A percentile compares a stretch with the other conserved stretches of the same genome.
These are phyloP conservation scores for Diaporthe australafricana DNA, from an alignment of 2,329 filamentous ascomycete genomes.

Conservation along the genomic window DNA sequence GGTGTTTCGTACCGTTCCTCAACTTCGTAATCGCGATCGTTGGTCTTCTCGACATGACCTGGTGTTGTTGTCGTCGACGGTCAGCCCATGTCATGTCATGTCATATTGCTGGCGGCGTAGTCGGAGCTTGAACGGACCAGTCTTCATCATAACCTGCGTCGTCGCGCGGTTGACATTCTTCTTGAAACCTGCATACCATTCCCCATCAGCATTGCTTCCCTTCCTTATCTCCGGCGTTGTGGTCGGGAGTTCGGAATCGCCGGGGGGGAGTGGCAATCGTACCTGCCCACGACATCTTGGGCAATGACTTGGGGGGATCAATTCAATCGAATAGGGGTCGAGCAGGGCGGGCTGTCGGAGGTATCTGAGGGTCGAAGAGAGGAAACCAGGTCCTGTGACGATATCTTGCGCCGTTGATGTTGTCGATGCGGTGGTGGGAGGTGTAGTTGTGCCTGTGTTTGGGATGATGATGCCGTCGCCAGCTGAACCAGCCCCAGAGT, in stretches of 20 bases:
- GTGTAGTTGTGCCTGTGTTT: not conserved
- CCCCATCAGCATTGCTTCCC: not conserved
- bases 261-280: slow-evolving; percentile 39
- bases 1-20: slow-evolving; percentile 77
- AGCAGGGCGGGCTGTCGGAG: not conserved
- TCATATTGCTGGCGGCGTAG: not conserved
- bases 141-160: slow-evolving; percentile 99
- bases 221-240: not conserved
- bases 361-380: not conserved
- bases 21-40: slow-evolving; percentile 98
- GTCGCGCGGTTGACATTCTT: slow-evolving; percentile 99
- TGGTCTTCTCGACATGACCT: slow-evolving; percentile 98
- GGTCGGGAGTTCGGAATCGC: slow-evolving; percentile 36
- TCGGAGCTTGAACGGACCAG: slow-evolving; percentile 64
- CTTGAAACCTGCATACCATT: slow-evolving; percentile 74
- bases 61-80: slow-evolving; percentile 50
- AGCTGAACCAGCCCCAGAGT: not conserved
- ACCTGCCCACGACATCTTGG: slow-evolving; percentile 62
- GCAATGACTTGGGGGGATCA: slow-evolving; percentile 27
- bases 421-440: slow-evolving; percentile 1
- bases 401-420: not conserved
- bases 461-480: slow-evolving; percentile 11
- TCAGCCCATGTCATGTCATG: not conserved
- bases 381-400: not conserved
- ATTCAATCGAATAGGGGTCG: not conserved